phyloP scores from a whole-genome alignment of 106 monocot genomes.

The Dendrobium catenatum region DNA sequence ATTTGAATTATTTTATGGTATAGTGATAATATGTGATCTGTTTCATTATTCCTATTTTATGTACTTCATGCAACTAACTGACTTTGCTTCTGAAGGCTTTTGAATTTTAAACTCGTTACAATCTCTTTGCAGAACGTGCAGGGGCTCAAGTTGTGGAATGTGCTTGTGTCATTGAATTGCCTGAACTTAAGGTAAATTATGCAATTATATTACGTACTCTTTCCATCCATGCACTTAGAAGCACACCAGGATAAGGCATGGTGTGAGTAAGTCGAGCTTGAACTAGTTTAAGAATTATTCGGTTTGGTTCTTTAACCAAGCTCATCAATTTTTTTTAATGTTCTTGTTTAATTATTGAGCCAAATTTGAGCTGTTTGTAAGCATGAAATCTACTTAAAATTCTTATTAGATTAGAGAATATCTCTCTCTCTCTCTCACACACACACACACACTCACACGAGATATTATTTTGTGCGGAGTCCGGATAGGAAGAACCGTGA shows the following conservation, averaged over 20 bases:
- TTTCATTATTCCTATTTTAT: neutral
- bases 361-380: no score
- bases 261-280: neutral
- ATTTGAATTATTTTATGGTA: neutral
- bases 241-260: no score
- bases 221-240: neutral
- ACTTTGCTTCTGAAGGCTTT: neutral
- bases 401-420: no score
- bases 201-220: neutral
- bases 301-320: neutral
- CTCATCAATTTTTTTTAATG: neutral
- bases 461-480: no score
- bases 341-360: no score
- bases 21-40: neutral
- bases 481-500: no score
- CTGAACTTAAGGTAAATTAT: slow-evolving; percentile 38
- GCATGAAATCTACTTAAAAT: no score
- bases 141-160: slow-evolving; percentile 52
- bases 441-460: no score
- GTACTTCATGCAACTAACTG: neutral
- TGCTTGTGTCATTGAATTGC: slow-evolving; percentile 49
- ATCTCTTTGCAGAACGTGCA: slow-evolving; percentile 28
- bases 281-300: neutral
- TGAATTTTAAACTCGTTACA: neutral
- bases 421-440: no score